Conservation (phyloP, 441 rosid species). For the Euphorbia neoarborescens region DNA sequence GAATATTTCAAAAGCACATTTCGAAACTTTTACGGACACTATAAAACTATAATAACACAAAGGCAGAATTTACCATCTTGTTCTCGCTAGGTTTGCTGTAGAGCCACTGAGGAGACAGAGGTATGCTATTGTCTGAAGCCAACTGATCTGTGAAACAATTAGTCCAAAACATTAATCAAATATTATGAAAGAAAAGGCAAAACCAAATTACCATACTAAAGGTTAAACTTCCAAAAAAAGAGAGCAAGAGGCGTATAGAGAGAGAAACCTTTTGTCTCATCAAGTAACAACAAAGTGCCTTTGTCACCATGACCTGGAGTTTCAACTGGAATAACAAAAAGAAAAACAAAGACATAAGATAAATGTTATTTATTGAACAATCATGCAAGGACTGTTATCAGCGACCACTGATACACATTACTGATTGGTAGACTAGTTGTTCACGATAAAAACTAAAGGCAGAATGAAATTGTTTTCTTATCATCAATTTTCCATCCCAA, state of each 20-base stretch:
- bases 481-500: background rate
- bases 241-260: background rate
- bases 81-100: constrained; percentile 64
- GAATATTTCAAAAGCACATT: background rate
- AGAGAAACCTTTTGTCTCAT: constrained; percentile 44
- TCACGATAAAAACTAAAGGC: background rate
- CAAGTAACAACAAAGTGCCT: constrained; percentile 25
- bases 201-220: constrained; percentile 2
- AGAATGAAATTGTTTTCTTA: background rate
- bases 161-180: constrained; percentile 7
- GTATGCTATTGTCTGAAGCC: constrained; percentile 66
- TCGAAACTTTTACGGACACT: background rate
- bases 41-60: background rate
- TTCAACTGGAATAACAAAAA: constrained; percentile 27
- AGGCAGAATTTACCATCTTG: constrained; percentile 38
- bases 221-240: background rate
- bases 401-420: no score
- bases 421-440: background rate
- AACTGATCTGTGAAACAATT: constrained; percentile 42
- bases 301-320: constrained; percentile 36
- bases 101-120: constrained; percentile 93
- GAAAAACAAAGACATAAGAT: constrained; percentile 6
- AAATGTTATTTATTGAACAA: background rate
- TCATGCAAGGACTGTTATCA: background rate
- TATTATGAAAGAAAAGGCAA: background rate